Conservation (phyloP, 495 filamentous ascomycete genomes). For the Tuber indicum region DNA sequence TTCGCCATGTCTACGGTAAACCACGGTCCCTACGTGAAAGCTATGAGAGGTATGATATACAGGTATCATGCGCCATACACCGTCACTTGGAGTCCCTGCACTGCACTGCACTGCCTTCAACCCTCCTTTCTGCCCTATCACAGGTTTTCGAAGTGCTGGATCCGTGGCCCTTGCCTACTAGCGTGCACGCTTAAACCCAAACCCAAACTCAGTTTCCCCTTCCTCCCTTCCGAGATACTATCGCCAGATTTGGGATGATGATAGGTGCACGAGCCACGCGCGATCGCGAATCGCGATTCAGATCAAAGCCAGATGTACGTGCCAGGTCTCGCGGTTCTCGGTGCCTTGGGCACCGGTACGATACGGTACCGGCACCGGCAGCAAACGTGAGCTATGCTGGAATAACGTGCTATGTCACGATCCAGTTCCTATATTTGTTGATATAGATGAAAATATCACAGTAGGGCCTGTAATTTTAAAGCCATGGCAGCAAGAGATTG, state of each 20-base stretch:
- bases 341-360: not conserved
- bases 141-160: not conserved
- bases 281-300: slow-evolving; percentile 4
- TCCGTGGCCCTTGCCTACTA: not conserved
- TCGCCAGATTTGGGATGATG: not conserved
- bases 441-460: not conserved
- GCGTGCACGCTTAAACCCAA: not conserved
- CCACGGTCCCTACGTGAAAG: not conserved
- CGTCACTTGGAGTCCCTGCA: not conserved
- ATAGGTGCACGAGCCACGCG: slow-evolving; percentile 4
- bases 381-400: not conserved
- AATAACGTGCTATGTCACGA: not conserved
- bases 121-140: not conserved
- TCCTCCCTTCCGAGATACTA: not conserved
- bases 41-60: not conserved
- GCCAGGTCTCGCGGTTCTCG: slow-evolving; percentile 2
- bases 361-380: not conserved
- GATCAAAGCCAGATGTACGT: not conserved
- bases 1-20: not conserved
- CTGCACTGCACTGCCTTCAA: not conserved
- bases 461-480: not conserved
- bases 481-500: not conserved
- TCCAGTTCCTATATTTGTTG: not conserved
- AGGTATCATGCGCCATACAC: not conserved
- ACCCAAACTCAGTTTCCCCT: not conserved